phyloP scores from a whole-genome alignment of 2,329 filamentous ascomycete genomes.

The Fusarium buharicum region DNA sequence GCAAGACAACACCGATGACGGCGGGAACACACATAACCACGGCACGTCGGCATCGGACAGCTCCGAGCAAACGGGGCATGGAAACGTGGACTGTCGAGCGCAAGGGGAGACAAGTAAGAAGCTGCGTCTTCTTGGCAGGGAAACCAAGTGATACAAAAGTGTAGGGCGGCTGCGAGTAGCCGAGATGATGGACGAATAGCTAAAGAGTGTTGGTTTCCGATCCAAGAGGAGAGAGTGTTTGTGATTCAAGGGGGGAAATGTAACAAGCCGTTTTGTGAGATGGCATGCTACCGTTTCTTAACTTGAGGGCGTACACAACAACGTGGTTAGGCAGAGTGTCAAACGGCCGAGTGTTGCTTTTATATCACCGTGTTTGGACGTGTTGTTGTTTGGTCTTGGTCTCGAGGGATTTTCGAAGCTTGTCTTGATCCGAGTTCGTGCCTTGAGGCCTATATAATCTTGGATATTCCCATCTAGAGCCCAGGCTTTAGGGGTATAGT shows the following conservation, averaged over 20 bases:
- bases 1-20: conserved; percentile 9
- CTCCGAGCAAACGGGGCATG: conserved; percentile 20
- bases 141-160: conserved; percentile 30
- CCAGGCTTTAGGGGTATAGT: too few species aligned
- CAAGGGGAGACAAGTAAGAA: conserved; percentile 8
- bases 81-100: conserved; percentile 27
- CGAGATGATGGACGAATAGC: conserved; percentile 24
- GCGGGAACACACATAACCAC: conserved; percentile 6
- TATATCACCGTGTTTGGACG: not conserved
- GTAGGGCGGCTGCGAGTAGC: conserved; percentile 35
- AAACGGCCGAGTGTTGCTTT: not conserved
- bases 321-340: not conserved
- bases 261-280: conserved; percentile 35
- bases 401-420: not conserved
- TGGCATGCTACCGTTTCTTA: not conserved
- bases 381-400: not conserved
- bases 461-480: not conserved
- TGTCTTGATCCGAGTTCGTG: not conserved
- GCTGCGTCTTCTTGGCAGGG: conserved; percentile 22
- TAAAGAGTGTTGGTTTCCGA: not conserved
- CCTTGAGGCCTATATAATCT: not conserved
- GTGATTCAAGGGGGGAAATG: conserved; percentile 21
- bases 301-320: not conserved
- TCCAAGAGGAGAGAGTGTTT: conserved; percentile 20
- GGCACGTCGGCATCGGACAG: conserved; percentile 24